These are phyloP conservation scores for Syncephalastrum contaminatum DNA, from an alignment of 371 early-diverging fungal species.

Conservation along the genomic window DNA sequence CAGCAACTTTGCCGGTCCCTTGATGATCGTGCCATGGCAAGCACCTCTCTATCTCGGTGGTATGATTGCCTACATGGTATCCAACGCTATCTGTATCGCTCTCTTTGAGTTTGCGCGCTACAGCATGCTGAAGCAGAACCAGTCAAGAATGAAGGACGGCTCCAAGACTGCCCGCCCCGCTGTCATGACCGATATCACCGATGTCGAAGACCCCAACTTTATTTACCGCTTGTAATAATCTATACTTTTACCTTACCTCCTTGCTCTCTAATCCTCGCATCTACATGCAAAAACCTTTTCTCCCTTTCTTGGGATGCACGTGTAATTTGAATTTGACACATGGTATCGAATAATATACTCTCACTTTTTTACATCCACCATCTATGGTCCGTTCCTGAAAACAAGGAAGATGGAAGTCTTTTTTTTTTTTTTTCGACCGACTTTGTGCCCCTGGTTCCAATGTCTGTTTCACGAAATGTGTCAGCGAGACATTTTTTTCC, in stretches of 20 bases:
- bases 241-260: neutral
- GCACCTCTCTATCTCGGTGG: constrained; percentile 34
- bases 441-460: too few relatives aligned
- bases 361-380: too few relatives aligned
- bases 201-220: constrained; percentile 24
- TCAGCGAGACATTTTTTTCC: too few relatives aligned
- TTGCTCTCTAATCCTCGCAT: too few relatives aligned
- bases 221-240: constrained; percentile 21
- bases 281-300: too few relatives aligned
- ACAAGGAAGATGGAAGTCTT: too few relatives aligned
- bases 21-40: constrained; percentile 25
- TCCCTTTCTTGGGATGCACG: too few relatives aligned
- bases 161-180: constrained; percentile 2
- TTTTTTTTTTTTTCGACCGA: too few relatives aligned
- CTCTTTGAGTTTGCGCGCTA: constrained; percentile 20
- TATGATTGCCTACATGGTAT: constrained; percentile 27
- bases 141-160: constrained; percentile 7
- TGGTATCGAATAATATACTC: too few relatives aligned
- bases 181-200: constrained; percentile 18
- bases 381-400: too few relatives aligned
- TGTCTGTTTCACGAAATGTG: too few relatives aligned
- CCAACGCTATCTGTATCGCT: constrained; percentile 19
- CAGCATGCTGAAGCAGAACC: constrained; percentile 21
- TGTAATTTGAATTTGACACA: too few relatives aligned
- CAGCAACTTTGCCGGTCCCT: constrained; percentile 30